Evolutionary conservation across 23 red algal genomes (phyloP).

Genomic region (Gracilaria gracilis): DNA sequence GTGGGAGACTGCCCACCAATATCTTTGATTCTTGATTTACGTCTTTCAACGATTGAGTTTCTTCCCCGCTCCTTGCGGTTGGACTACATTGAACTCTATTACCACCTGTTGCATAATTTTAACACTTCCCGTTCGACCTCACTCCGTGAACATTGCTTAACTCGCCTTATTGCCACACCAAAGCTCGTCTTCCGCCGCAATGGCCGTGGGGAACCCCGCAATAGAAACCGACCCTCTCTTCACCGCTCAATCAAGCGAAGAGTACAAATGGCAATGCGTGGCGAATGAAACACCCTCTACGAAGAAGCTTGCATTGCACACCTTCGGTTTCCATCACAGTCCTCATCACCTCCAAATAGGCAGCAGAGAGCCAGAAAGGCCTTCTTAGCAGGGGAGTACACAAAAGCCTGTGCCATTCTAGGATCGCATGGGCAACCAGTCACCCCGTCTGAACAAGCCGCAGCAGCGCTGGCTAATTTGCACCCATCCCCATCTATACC

Average conservation of each 20-base stretch:
- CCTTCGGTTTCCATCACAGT: neutral
- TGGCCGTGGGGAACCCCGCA: neutral
- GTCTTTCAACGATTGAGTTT: neutral
- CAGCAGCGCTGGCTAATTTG: neutral
- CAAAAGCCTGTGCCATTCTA: neutral
- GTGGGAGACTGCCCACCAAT: neutral
- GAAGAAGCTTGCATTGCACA: neutral
- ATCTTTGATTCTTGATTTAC: neutral
- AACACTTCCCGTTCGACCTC: neutral
- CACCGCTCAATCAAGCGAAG: neutral
- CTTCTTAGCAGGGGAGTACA: neutral
- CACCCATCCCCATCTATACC: neutral
- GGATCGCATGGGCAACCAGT: neutral
- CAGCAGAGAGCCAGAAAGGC: neutral
- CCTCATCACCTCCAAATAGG: neutral
- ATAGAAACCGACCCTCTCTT: neutral
- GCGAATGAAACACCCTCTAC: neutral
- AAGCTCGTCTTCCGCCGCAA: neutral
- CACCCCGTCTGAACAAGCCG: neutral
- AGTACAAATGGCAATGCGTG: neutral
- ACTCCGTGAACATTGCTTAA: neutral
- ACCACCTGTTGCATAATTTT: neutral
- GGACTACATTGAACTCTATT: neutral
- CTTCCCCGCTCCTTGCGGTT: neutral
- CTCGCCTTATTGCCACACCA: neutral